Base-by-base conservation (phyloP, 2,329 filamentous ascomycete genomes). In the Cladophialophora exuberans region DNA sequence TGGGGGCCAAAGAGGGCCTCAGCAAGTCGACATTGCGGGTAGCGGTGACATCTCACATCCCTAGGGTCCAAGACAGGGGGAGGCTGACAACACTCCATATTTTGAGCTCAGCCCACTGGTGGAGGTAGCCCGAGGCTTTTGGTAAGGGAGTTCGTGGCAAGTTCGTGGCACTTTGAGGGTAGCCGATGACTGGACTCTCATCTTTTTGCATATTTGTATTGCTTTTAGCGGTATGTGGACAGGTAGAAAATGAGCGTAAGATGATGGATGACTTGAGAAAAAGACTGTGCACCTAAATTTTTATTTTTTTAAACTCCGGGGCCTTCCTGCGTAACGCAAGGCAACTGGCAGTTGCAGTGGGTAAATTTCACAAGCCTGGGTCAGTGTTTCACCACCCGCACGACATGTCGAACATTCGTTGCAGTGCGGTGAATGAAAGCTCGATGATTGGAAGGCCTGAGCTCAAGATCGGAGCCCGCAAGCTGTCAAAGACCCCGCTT, bases 11-110 rank as follows among this genome's bases (percentile, higher is more conserved):
- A 22, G 31, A n/a, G n/a, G 28, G 41, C 45, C 22, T 52, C 49
- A 52, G 38, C 18, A 39, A 39, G 46, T 23, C 9, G 18, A 10
- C 15, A 36, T 15, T 31, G 45, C 18, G 33, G 6, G 49, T 44
- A 25, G 30, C 10, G 43, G 48, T 48, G 54, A 52, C 48, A 38
- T 52, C 33, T 50, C 46, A 47, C 30, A 15, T 18, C 39, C 20
- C 11, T 22, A 49, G n/a, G n/a, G n/a, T n/a, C 35, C 33, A 25
- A 22, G 41, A 30, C 54, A 47, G 42, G 54, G 48, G 35, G 47
- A 52, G 45, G 50, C 51, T 54, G 51, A 55, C 23, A 15, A 43
- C n/a, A 28, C 31, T 36, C 49, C 28, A 25, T 56, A 52, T 56
- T 47, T 52, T 52, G 20, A 36, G 43, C 47, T 46, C 17, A 41